Conservation (phyloP, 257 asterid genomes). For the Fraxinus quadrangulata region DNA sequence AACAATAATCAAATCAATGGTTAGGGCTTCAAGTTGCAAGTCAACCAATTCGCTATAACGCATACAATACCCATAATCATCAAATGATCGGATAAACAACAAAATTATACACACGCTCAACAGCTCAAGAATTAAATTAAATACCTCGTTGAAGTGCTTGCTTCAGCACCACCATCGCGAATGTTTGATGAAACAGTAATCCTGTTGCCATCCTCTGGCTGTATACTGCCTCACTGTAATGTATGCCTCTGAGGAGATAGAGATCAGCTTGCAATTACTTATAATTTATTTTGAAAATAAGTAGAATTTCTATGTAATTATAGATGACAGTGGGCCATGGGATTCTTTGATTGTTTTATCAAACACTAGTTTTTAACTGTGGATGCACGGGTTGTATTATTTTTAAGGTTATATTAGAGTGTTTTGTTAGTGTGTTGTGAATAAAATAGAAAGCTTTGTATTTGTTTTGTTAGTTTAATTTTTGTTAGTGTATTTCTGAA, state of each 20-base stretch:
- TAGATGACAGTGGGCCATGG: background rate
- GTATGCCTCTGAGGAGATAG: background rate
- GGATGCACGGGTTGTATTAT: too few relatives aligned
- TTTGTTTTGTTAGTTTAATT: too few relatives aligned
- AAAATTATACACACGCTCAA: background rate
- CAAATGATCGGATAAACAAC: background rate
- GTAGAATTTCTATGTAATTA: background rate
- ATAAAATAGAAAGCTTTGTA: too few relatives aligned
- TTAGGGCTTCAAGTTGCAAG: background rate
- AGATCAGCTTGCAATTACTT: background rate
- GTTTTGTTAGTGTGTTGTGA: too few relatives aligned
- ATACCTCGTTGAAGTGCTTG: constrained; percentile 65
- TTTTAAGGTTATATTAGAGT: too few relatives aligned
- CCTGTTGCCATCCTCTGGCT: background rate
- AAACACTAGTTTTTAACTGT: too few relatives aligned
- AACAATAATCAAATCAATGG: background rate
- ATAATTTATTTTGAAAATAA: background rate
- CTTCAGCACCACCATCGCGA: constrained; percentile 43
- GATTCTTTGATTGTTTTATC: too few relatives aligned
- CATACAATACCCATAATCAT: background rate
- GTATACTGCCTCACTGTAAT: background rate
- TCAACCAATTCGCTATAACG: background rate
- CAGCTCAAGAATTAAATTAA: constrained; percentile 11
- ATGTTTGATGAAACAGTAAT: background rate
- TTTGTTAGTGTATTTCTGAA: too few relatives aligned